These are phyloP conservation scores for Leccinum variicolor DNA, from an alignment of 768 basidiomycete species.

Conservation along the genomic window DNA sequence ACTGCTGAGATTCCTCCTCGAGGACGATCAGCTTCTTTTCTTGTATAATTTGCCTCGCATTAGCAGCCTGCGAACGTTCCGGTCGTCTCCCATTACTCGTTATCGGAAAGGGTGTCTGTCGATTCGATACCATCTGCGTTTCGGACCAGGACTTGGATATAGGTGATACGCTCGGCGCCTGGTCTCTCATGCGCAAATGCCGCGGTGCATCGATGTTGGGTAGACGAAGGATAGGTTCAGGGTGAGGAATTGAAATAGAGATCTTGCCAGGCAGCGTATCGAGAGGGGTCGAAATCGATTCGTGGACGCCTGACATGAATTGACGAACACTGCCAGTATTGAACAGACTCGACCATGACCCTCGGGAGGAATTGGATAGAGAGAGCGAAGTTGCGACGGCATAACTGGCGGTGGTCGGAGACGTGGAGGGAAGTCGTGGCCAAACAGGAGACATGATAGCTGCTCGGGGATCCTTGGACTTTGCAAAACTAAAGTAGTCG, in stretches of 20 bases:
- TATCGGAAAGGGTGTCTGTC: slow-evolving; percentile 42
- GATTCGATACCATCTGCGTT: slow-evolving; percentile 28
- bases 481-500: slow-evolving; percentile 58
- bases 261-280: slow-evolving; percentile 22
- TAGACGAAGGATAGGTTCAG: slow-evolving; percentile 18
- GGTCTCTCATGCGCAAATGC: slow-evolving; percentile 27
- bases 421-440: slow-evolving; percentile 45
- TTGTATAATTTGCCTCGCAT: slow-evolving; percentile 26
- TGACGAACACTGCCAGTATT: slow-evolving; percentile 64
- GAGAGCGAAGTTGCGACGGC: slow-evolving; percentile 39
- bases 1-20: slow-evolving; percentile 23
- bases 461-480: slow-evolving; percentile 35
- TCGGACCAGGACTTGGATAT: slow-evolving; percentile 62
- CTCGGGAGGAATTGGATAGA: slow-evolving; percentile 62
- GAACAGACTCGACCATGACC: slow-evolving; percentile 80
- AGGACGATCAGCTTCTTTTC: slow-evolving; percentile 40
- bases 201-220: slow-evolving; percentile 29
- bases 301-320: slow-evolving; percentile 61
- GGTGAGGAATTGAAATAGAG: slow-evolving; percentile 24
- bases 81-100: slow-evolving; percentile 37
- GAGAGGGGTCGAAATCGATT: slow-evolving; percentile 41
- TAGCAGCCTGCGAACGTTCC: slow-evolving; percentile 41
- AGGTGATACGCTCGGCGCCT: slow-evolving; percentile 24
- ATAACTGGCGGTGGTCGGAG: slow-evolving; percentile 39
- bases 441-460: slow-evolving; percentile 48